These are phyloP conservation scores for Platanthera guangdongensis DNA, from an alignment of 106 monocot genomes.

Conservation along the genomic window DNA sequence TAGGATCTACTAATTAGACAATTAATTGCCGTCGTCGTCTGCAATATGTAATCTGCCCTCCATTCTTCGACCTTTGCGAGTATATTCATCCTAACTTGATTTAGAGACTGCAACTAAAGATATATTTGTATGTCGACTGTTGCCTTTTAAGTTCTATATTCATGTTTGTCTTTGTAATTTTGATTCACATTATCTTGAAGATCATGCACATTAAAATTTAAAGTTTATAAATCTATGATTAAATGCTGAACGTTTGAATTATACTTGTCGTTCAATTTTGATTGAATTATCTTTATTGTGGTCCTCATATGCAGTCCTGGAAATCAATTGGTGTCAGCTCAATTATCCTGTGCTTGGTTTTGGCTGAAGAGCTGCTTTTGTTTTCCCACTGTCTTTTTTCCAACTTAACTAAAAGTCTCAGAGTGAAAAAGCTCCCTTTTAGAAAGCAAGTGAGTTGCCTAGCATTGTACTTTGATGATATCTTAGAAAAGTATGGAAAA, in stretches of 20 bases:
- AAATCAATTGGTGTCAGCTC: constrained; percentile 83
- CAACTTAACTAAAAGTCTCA: constrained; percentile 60
- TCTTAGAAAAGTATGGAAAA: background rate
- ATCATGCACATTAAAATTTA: background rate
- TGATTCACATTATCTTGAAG: background rate
- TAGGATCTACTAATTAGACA: no score
- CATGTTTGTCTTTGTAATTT: background rate
- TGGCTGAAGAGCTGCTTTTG: constrained; percentile 94
- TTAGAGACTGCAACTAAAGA: no score
- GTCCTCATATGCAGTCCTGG: constrained; percentile 48
- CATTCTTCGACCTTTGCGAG: no score
- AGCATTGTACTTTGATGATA: background rate
- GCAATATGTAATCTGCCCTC: no score
- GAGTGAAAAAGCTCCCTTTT: constrained; percentile 49
- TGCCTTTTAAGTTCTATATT: no score
- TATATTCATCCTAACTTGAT: no score
- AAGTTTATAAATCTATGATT: background rate
- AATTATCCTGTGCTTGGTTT: constrained; percentile 57
- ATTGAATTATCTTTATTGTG: background rate
- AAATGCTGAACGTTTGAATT: background rate
- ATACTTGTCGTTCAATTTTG: background rate
- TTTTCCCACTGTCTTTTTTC: constrained; percentile 98
- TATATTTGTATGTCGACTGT: no score
- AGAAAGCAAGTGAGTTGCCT: constrained; percentile 61
- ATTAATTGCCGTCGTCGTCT: no score